Conservation (phyloP, 2,329 filamentous ascomycete genomes). For the Cercospora zeina region DNA sequence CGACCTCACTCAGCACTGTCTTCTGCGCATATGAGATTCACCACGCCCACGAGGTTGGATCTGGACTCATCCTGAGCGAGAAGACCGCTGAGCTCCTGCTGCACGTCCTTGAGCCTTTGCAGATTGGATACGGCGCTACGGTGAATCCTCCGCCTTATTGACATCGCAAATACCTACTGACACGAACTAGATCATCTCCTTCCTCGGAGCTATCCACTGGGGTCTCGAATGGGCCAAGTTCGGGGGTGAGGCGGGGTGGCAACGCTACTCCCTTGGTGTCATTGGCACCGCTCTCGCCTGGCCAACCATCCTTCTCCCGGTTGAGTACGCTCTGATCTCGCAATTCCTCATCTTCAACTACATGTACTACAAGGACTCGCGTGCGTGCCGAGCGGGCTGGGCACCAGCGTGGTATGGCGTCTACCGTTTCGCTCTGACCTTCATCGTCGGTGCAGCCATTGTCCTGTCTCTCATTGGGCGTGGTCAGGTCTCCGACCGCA, state of each 20-base stretch:
- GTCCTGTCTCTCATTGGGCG: slow-evolving; percentile 78
- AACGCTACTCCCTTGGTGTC: slow-evolving; percentile 81
- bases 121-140: slow-evolving; percentile 87
- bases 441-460: slow-evolving; percentile 80
- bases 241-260: slow-evolving; percentile 67
- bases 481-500: slow-evolving; percentile 67
- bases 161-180: neutral
- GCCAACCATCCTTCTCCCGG: slow-evolving; percentile 82
- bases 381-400: slow-evolving; percentile 72
- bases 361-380: slow-evolving; percentile 81
- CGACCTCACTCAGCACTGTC: slow-evolving; percentile 78
- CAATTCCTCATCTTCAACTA: slow-evolving; percentile 84
- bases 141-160: slow-evolving; percentile 49
- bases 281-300: slow-evolving; percentile 78
- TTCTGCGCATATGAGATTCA: slow-evolving; percentile 83
- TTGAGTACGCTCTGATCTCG: slow-evolving; percentile 79
- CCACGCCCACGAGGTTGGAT: slow-evolving; percentile 61
- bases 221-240: slow-evolving; percentile 80
- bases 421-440: slow-evolving; percentile 90
- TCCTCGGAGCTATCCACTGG: slow-evolving; percentile 92
- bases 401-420: slow-evolving; percentile 81
- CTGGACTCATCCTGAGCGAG: slow-evolving; percentile 64
- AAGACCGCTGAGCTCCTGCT: slow-evolving; percentile 72
- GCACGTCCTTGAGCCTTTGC: slow-evolving; percentile 76
- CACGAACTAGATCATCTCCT: slow-evolving; percentile 73